These are phyloP conservation scores for Cytospora paraplurivora DNA, from an alignment of 2,329 filamentous ascomycete genomes.

Conservation along the genomic window DNA sequence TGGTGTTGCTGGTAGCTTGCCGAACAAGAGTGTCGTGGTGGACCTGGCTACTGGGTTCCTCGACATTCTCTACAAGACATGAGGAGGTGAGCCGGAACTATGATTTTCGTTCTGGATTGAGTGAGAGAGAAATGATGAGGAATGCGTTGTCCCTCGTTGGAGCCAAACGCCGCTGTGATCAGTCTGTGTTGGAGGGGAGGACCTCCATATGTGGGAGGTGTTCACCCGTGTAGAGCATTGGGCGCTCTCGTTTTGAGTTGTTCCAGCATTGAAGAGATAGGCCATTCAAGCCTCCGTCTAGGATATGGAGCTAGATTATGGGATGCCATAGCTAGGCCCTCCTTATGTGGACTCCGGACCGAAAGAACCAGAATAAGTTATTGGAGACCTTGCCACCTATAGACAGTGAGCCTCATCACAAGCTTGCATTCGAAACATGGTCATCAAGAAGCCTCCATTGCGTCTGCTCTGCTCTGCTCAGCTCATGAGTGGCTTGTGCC, in stretches of 20 bases:
- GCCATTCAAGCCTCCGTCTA: background rate
- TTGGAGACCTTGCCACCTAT: background rate
- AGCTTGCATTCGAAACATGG: background rate
- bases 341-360: background rate
- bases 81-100: slow-evolving; percentile 25
- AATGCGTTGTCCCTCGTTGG: background rate
- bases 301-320: background rate
- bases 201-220: background rate
- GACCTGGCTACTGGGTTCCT: slow-evolving; percentile 89
- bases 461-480: background rate
- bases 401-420: background rate
- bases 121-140: background rate
- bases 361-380: background rate
- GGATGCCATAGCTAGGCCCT: too few species aligned
- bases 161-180: background rate
- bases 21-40: slow-evolving; percentile 93
- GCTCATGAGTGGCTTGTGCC: background rate
- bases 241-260: background rate
- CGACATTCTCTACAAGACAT: slow-evolving; percentile 90
- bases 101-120: background rate
- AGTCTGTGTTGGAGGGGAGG: background rate
- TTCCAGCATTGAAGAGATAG: background rate
- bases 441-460: background rate
- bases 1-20: slow-evolving; percentile 90
- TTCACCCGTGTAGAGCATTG: background rate